Evolutionary conservation across 2,329 filamentous ascomycete species (phyloP), one percentile per base, ranked within the genome.

Genomic region (Tolypocladium capitatum): DNA sequence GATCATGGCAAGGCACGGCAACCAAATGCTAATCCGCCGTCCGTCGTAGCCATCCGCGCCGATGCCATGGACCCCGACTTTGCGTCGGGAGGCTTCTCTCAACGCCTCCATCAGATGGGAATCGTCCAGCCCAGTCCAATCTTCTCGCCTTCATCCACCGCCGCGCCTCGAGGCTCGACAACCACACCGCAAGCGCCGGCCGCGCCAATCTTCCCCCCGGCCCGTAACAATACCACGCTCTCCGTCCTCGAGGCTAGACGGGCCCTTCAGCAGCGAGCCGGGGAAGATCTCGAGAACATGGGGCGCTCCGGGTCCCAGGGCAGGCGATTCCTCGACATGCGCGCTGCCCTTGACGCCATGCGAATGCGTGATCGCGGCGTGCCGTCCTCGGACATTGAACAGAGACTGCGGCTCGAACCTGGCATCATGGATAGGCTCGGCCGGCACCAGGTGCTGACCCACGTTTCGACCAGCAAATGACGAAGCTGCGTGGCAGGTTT

Each of bases 101-200:
- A 63, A 44, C 74, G 76, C 16, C 68, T 80, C 5, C 68, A 68
- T 27, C 62, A 74, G 51, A 76, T 80, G 69, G 76, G 75, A 56
- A 64, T 77, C 30, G 75, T 68, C 9, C 68, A 74, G 43, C 74
- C 76, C 5, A 74, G 72, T 52, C 74, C 75, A 30, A 76, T 72
- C 5, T 71, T 68, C 43, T 78, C 74, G 6, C 65, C 71, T 24
- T 75, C 73, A 2, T 78, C 74, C 8, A 74, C 64, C 2, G 73
- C 67, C 8, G 52, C 54, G 24, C 30, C 52, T 13, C 48, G 55
- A 31, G 4, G 50, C 48, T 5, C 54, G 47, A 24, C 53, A 44
- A 52, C 53, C 48, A 54, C 55, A 11, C 48, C 14, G 4, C 21
- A 24, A 18, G 16, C 62, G 2, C 34, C 49, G 9, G 46, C 51